phyloP scores from a whole-genome alignment of 225 moss, liverwort and hornwort species.

The Polytrichum commune region DNA sequence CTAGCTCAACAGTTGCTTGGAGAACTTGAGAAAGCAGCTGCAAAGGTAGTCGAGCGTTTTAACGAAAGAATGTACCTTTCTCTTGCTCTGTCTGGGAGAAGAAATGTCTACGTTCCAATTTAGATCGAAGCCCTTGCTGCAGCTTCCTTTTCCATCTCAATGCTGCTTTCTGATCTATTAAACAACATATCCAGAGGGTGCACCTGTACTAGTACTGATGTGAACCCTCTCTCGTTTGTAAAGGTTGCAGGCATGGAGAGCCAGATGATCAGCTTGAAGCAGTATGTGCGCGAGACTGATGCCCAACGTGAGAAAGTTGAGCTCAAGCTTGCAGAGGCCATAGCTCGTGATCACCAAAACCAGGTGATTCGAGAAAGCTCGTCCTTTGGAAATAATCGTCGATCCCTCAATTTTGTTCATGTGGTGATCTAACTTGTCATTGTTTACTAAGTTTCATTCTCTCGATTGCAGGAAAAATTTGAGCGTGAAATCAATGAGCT shows the following conservation, averaged over 20 bases:
- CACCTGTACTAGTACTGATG: conserved; percentile 5
- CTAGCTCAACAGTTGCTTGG: conserved; percentile 59
- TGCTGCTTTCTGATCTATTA: no score
- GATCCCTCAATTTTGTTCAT: background rate
- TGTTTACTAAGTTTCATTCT: background rate
- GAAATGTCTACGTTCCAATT: no score
- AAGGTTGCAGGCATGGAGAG: conserved; percentile 64
- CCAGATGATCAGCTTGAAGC: conserved; percentile 57
- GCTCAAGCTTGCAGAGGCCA: conserved; percentile 57
- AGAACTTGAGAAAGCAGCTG: conserved; percentile 62
- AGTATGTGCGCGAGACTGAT: conserved; percentile 49
- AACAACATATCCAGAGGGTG: no score
- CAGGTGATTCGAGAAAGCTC: conserved; percentile 27
- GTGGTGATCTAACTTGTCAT: background rate
- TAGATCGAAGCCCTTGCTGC: no score
- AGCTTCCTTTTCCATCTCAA: no score
- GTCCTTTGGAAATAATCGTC: background rate
- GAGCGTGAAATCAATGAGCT: conserved; percentile 53
- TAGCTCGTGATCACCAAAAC: conserved; percentile 45
- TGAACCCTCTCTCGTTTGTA: conserved; percentile 4
- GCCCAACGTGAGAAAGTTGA: conserved; percentile 47
- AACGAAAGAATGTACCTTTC: background rate
- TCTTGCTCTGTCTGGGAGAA: background rate
- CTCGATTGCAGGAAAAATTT: conserved; percentile 38
- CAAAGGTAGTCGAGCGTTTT: conserved; percentile 27